Conservation (phyloP, 2,329 filamentous ascomycete genomes). For the Pseudogymnoascus sp. region DNA sequence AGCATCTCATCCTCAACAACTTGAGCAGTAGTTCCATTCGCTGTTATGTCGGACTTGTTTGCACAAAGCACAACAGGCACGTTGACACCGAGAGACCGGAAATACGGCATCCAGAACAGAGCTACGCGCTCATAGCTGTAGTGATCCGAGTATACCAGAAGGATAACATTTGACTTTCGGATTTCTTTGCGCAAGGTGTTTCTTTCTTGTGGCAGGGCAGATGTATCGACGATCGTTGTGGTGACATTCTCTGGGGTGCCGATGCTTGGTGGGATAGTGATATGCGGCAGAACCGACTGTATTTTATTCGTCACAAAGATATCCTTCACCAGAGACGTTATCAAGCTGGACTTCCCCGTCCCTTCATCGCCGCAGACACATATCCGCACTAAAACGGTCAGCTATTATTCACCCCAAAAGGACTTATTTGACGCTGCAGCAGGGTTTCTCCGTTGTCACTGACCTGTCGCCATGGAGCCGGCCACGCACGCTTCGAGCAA, state of each 20-base stretch:
- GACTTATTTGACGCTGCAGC: background rate
- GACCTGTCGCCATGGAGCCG: conserved; percentile 11
- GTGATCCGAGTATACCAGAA: conserved; percentile 95
- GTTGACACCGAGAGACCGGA: conserved; percentile 95
- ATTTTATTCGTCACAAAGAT: conserved; percentile 95
- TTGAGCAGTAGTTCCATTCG: conserved; percentile 67
- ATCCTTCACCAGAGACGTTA: conserved; percentile 93
- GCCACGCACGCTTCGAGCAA: background rate
- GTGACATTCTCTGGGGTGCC: conserved; percentile 94
- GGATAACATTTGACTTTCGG: conserved; percentile 91
- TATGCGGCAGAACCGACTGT: conserved; percentile 85
- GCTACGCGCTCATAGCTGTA: conserved; percentile 98
- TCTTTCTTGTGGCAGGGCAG: conserved; percentile 86
- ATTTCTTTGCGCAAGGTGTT: conserved; percentile 88
- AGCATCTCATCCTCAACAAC: conserved; percentile 96
- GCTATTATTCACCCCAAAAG: background rate
- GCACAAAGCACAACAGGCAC: conserved; percentile 94
- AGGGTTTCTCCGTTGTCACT: background rate
- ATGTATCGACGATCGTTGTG: conserved; percentile 96
- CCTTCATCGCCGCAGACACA: conserved; percentile 96
- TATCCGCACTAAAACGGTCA: conserved; percentile 58
- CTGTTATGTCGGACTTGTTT: conserved; percentile 88
- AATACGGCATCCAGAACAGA: conserved; percentile 97
- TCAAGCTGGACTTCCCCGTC: conserved; percentile 87
- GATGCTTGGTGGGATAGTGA: conserved; percentile 87